Evolutionary conservation across 495 filamentous ascomycete genomes (phyloP), one percentile per base, ranked within the genome.

Genomic region (Aspergillus bridgeri): DNA sequence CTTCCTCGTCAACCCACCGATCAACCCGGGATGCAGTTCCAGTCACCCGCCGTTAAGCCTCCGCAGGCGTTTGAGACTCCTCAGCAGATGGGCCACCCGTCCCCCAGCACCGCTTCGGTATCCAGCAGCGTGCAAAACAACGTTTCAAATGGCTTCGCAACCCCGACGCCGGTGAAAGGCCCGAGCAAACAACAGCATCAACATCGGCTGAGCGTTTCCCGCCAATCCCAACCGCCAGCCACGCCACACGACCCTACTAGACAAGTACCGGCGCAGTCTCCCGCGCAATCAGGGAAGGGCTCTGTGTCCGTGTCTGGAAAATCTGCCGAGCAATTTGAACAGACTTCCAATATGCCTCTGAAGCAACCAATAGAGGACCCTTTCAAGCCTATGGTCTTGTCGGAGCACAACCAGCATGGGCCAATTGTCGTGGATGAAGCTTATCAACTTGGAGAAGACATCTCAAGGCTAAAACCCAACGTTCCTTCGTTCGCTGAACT

Each of bases 401-500:
- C 65, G 11, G 73, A 82, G 80, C 62, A 77, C 74, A 62, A 81
- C 57, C 76, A 81, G 0, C 85, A 83, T 68, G 89, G 89, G 11
- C 88, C 88, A 2, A 74, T 91, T 54, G 78, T 84, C 53, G 71
- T 87, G 9, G 78, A 80, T 46, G 81, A 86, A 29, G 74, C 88
- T 59, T 76, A 73, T 46, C 81, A 81, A 53, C 66, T 89, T 58
- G 85, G 88, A 19, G 75, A 78, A 45, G 84, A 89, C 24, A 73
- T 95, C 20, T 71, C 77, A 23, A 78, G 75, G 58, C 72, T 81
- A 60, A 88, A 84, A 63, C 90, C 91, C 1, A 86, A 85, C 59
- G 78, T 92, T 44, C 94, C 94, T 3, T 70, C 75, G 1, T 80
- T 89, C n/a, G 72, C 77, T 4, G 93, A 98, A 61, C 76, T 97